phyloP scores from a whole-genome alignment of 768 basidiomycete species.

The Clitopilus passeckerianus region DNA sequence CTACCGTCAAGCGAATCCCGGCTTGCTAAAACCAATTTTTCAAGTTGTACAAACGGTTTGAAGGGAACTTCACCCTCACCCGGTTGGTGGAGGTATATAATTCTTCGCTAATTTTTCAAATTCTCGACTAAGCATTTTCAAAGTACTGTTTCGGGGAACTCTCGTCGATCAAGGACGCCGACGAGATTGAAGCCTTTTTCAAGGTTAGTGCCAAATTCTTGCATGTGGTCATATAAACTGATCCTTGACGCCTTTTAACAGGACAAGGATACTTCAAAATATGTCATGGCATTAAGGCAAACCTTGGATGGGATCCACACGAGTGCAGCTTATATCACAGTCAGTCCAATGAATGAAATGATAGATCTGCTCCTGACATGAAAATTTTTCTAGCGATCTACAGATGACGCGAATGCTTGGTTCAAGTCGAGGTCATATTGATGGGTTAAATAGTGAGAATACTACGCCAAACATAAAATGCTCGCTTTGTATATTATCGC shows the following conservation, averaged over 20 bases:
- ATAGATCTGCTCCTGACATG: background rate
- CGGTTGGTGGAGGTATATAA: conserved; percentile 44
- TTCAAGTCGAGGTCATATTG: conserved; percentile 24
- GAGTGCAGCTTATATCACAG: conserved; percentile 50
- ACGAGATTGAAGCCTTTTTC: conserved; percentile 68
- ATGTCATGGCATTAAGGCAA: conserved; percentile 58
- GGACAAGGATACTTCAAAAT: conserved; percentile 70
- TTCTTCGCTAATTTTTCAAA: background rate
- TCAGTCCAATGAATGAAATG: background rate
- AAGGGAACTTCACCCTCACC: conserved; percentile 59
- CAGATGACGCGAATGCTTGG: conserved; percentile 52
- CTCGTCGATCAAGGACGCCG: conserved; percentile 61
- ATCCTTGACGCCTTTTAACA: conserved; percentile 19
- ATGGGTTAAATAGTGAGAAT: no score
- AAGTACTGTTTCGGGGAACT: conserved; percentile 25
- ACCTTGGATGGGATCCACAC: conserved; percentile 63
- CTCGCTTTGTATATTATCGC: no score
- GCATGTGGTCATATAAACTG: background rate
- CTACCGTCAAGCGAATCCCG: background rate
- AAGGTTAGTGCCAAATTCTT: conserved; percentile 36
- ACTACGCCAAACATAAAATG: no score
- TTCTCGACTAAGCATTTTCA: background rate
- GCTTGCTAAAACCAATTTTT: background rate
- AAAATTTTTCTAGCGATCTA: conserved; percentile 43
- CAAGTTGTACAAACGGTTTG: conserved; percentile 65